A percentile compares a stretch with the other conserved stretches of the same genome.
Evolutionary conservation across 2,329 filamentous ascomycete genomes (phyloP).

Genomic region (Aspergillus arachidicola): DNA sequence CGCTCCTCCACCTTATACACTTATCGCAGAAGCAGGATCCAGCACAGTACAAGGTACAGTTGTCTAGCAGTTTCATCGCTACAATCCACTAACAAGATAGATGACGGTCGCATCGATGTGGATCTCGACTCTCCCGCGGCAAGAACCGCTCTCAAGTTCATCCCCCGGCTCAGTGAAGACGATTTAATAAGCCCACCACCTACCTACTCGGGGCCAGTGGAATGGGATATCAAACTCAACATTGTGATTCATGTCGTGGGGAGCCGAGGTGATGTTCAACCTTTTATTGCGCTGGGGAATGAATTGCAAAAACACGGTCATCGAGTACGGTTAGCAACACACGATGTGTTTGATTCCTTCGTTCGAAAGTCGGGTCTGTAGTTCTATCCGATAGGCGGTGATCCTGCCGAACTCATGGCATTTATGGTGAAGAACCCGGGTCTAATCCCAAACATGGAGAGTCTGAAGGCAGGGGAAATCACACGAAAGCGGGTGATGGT

Average conservation of each 20-base stretch:
- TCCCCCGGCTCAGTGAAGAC: slow-evolving; percentile 15
- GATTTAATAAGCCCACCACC: slow-evolving; percentile 19
- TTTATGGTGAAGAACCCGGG: slow-evolving; percentile 56
- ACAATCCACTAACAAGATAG: not conserved
- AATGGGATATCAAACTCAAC: slow-evolving; percentile 43
- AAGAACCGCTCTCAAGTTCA: slow-evolving; percentile 17
- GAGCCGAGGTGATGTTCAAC: slow-evolving; percentile 61
- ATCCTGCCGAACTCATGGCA: slow-evolving; percentile 56
- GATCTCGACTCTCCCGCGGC: slow-evolving; percentile 23
- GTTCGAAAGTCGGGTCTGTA: slow-evolving; percentile 57
- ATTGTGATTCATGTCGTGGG: slow-evolving; percentile 61
- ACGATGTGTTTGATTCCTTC: slow-evolving; percentile 57
- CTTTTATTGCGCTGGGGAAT: slow-evolving; percentile 60
- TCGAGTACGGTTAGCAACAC: slow-evolving; percentile 60
- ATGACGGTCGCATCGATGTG: slow-evolving; percentile 27
- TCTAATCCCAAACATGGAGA: slow-evolving; percentile 42
- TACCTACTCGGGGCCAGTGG: slow-evolving; percentile 13
- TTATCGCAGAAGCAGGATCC: not conserved
- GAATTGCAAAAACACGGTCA: slow-evolving; percentile 55
- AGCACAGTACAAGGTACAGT: not conserved
- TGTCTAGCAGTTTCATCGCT: no score
- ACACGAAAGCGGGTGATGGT: slow-evolving; percentile 37
- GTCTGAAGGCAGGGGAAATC: slow-evolving; percentile 39
- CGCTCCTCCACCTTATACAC: not conserved
- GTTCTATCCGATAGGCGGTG: slow-evolving; percentile 61